Evolutionary conservation across 805 yeast species (phyloP).

Genomic region (Starmerella sp.): DNA sequence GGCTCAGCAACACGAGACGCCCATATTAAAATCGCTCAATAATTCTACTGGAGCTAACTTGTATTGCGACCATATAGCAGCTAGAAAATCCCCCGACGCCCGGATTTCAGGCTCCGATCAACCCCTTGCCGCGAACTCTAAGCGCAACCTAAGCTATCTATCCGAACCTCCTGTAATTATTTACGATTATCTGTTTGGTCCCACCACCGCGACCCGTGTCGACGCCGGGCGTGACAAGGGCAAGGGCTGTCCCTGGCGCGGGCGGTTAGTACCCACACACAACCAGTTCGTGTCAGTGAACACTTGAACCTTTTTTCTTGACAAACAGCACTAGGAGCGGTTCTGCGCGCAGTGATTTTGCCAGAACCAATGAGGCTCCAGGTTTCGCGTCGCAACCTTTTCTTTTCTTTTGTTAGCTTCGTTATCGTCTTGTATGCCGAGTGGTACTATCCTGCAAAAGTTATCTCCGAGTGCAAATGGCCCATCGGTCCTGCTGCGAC

Average conservation of each 20-base stretch:
- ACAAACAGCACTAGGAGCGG: neutral
- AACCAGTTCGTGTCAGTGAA: neutral
- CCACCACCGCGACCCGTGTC: no score
- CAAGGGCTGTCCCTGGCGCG: neutral
- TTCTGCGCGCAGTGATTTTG: neutral
- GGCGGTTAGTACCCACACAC: neutral
- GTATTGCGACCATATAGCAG: no score
- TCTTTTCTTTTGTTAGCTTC: slow-evolving; percentile 29
- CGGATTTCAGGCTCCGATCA: no score
- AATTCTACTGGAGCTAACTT: no score
- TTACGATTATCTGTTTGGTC: no score
- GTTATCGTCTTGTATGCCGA: slow-evolving; percentile 43
- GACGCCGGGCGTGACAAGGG: neutral
- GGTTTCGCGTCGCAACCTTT: neutral
- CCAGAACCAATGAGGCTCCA: slow-evolving; percentile 5
- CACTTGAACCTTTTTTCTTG: neutral
- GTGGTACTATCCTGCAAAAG: slow-evolving; percentile 37
- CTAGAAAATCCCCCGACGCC: no score
- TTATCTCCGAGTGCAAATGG: slow-evolving; percentile 50
- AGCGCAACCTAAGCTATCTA: no score
- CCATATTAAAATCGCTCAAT: no score
- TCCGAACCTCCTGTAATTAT: neutral
- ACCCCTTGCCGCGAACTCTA: no score
- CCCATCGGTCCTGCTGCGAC: slow-evolving; percentile 15
- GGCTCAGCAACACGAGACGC: no score